Base-by-base conservation (phyloP, 2,329 filamentous ascomycete species). In the Paraconiothyrium sp. region DNA sequence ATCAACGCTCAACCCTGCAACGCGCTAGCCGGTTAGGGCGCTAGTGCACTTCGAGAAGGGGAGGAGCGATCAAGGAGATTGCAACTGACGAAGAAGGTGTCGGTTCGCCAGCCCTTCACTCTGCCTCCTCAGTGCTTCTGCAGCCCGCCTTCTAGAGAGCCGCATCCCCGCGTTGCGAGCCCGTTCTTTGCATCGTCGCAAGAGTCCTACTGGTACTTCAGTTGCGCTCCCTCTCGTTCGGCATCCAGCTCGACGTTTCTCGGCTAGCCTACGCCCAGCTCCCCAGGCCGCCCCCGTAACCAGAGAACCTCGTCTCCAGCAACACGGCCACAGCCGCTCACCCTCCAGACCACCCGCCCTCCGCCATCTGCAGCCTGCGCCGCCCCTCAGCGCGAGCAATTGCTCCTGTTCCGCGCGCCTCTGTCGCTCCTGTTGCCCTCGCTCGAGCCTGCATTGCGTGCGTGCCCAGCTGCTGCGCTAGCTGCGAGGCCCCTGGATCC, bases 401-500 rank as follows among this genome's bases (percentile, higher is more conserved):
- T 76, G 70, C 67, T 60, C 65, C 68, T 66, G 59, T 63, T 64
- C 59, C 63, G 67, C 69, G 71, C 73, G 68, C 72, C 41, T 59
- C 60, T 57, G 59, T 62, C 63, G 71, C 71, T 64, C 70, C 60
- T 59, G 44, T 57, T 46, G 59, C 37, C 51, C 50, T 59, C 51
- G 34, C 57, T 54, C 57, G 47, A 47, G 62, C 46, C 57, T 60
- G 58, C 63, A 64, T 60, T 56, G 51, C 60, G 57, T 66, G 67
- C 58, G 58, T 67, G 60, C 61, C 65, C 65, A 70, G 63, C 57
- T 69, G 64, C 67, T 63, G 69, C 72, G 64, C 70, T 75, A 70
- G 50, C 70, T 72, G 69, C 65, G 66, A 68, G 67, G 64, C 67
- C 73, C 75, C 74, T 77, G 74, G 75, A 76, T 76, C 67, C 63